phyloP scores from a whole-genome alignment of 2,329 filamentous ascomycete species.

The Septoria linicola region DNA sequence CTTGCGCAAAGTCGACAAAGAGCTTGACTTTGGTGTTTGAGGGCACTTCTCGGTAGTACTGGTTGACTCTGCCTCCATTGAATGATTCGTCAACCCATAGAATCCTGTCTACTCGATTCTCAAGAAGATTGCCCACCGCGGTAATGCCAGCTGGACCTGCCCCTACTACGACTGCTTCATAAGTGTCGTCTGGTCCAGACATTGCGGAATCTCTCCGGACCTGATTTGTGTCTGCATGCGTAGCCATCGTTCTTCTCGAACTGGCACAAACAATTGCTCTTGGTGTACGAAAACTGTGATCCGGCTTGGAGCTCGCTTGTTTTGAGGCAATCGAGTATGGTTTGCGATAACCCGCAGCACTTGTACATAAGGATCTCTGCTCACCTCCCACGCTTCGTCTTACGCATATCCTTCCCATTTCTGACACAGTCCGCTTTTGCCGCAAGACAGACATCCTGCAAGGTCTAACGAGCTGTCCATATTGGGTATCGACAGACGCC shows the following conservation, averaged over 20 bases:
- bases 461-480: background rate
- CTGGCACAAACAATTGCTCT: background rate
- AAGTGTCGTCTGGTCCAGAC: conserved; percentile 30
- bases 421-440: conserved; percentile 1
- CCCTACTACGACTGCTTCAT: conserved; percentile 58
- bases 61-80: conserved; percentile 44
- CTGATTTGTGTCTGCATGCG: conserved; percentile 5
- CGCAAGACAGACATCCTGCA: conserved; percentile 1
- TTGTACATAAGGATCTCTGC: conserved; percentile 12
- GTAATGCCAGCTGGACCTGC: conserved; percentile 61
- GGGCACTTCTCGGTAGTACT: conserved; percentile 61
- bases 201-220: conserved; percentile 20
- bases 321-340: conserved; percentile 5
- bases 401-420: conserved; percentile 12
- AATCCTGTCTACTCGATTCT: conserved; percentile 52
- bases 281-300: background rate
- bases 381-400: conserved; percentile 8
- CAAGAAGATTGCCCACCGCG: conserved; percentile 61
- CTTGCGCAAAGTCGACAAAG: conserved; percentile 59
- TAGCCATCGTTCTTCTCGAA: conserved; percentile 14
- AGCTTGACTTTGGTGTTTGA: conserved; percentile 63
- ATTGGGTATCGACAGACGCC: background rate
- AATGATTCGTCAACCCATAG: conserved; percentile 62
- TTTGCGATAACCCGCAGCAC: conserved; percentile 16
- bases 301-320: background rate